Evolutionary conservation across 306 rosid genomes (phyloP).

Genomic region (Malus fusca): DNA sequence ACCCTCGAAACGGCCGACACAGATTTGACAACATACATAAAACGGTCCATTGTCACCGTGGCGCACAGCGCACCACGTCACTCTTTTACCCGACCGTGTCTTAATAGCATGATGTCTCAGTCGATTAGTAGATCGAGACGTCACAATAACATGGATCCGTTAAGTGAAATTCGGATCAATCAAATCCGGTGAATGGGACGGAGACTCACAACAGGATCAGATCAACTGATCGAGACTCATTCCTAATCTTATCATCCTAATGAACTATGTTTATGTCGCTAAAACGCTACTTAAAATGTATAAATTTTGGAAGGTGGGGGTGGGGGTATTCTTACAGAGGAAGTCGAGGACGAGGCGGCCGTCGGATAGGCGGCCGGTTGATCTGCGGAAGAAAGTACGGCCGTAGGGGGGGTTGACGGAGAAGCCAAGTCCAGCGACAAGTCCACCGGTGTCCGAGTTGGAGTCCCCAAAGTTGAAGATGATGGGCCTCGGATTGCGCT

Average conservation of each 20-base stretch:
- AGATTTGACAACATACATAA: too few species aligned
- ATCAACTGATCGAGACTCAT: background rate
- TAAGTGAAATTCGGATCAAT: too few species aligned
- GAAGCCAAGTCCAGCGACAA: conserved; percentile 81
- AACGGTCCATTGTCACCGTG: too few species aligned
- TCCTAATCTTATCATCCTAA: background rate
- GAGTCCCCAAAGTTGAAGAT: conserved; percentile 89
- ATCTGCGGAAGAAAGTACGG: conserved; percentile 65
- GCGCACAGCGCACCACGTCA: too few species aligned
- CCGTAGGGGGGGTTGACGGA: conserved; percentile 68
- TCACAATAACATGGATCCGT: too few species aligned
- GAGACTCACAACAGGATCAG: background rate
- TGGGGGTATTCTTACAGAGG: conserved; percentile 45
- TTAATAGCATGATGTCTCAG: too few species aligned
- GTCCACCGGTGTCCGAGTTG: conserved; percentile 97
- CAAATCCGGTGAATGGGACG: too few species aligned
- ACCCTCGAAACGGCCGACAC: background rate
- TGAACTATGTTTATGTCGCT: background rate
- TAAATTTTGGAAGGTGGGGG: background rate
- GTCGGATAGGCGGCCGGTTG: conserved; percentile 82
- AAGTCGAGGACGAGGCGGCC: conserved; percentile 78
- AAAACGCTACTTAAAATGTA: background rate
- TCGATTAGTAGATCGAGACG: too few species aligned
- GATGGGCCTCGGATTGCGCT: conserved; percentile 18
- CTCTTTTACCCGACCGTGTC: too few species aligned